Conservation (phyloP, 495 filamentous ascomycete species). For the Lindgomyces ingoldianus region DNA sequence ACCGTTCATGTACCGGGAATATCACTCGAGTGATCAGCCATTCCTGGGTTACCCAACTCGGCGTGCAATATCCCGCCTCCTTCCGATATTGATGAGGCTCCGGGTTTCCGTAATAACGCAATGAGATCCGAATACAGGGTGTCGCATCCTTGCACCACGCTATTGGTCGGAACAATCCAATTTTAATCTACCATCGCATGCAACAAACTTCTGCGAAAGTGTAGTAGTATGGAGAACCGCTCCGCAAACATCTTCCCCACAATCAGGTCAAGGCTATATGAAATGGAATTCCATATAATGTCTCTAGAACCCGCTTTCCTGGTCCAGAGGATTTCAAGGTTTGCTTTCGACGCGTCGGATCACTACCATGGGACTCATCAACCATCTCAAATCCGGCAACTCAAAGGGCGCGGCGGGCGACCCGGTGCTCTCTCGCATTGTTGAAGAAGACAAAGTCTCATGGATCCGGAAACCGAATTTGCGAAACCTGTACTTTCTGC, state of each 20-base stretch:
- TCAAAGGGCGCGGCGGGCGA: constrained; percentile 34
- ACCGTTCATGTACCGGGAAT: constrained; percentile 5
- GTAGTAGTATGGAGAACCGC: neutral
- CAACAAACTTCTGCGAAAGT: constrained; percentile 4
- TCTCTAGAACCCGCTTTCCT: neutral
- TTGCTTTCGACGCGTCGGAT: neutral
- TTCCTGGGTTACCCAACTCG: neutral
- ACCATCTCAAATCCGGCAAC: constrained; percentile 1
- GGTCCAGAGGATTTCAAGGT: neutral
- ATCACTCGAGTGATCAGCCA: constrained; percentile 1
- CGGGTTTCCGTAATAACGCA: constrained; percentile 5
- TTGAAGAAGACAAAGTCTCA: constrained; percentile 55
- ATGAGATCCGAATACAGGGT: neutral
- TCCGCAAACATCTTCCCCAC: neutral
- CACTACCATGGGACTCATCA: constrained; percentile 14
- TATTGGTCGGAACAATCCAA: constrained; percentile 10
- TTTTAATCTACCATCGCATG: neutral
- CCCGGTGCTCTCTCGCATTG: constrained; percentile 56
- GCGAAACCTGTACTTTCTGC: constrained; percentile 59
- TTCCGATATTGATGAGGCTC: constrained; percentile 11
- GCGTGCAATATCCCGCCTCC: neutral
- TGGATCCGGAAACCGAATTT: constrained; percentile 68
- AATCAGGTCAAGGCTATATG: neutral
- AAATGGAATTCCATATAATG: neutral
- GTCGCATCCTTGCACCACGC: neutral